Evolutionary conservation across 192 early-diverging fungal genomes (phyloP).

Genomic region (Entophlyctis helioformis): DNA sequence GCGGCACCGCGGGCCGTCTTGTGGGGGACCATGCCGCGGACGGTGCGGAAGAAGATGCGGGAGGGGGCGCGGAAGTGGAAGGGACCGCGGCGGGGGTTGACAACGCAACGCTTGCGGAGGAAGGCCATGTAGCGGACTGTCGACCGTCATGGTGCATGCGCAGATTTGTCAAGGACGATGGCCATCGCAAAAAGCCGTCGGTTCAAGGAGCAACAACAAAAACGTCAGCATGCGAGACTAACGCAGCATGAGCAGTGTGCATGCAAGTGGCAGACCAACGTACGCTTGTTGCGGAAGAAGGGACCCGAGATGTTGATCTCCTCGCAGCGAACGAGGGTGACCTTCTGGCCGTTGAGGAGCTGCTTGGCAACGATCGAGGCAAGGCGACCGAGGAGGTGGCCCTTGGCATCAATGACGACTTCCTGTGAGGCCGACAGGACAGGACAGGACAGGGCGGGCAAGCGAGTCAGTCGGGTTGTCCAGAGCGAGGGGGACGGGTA

Average conservation of each 20-base stretch:
- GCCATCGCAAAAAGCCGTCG: not conserved
- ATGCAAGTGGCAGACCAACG: too few relatives aligned
- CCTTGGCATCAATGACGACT: slow-evolving; percentile 98
- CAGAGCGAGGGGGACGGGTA: too few relatives aligned
- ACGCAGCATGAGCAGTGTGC: too few relatives aligned
- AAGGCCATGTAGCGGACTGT: slow-evolving; percentile 89
- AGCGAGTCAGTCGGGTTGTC: too few relatives aligned
- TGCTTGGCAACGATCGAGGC: slow-evolving; percentile 98
- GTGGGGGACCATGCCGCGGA: slow-evolving; percentile 99
- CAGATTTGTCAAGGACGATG: not conserved
- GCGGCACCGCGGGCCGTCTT: slow-evolving; percentile 97
- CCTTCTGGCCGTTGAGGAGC: slow-evolving; percentile 91
- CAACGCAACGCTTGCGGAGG: slow-evolving; percentile 94
- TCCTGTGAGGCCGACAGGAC: slow-evolving; percentile 43
- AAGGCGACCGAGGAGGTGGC: slow-evolving; percentile 94
- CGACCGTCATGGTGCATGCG: not conserved
- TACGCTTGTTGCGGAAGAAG: slow-evolving; percentile 99
- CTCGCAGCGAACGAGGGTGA: slow-evolving; percentile 97
- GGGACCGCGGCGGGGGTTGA: slow-evolving; percentile 92
- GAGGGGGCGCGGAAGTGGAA: slow-evolving; percentile 99
- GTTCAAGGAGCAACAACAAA: too few relatives aligned
- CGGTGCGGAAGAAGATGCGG: slow-evolving; percentile 89
- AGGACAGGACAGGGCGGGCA: not conserved
- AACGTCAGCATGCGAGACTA: too few relatives aligned
- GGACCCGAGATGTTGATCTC: slow-evolving; percentile 96